Conservation (phyloP, 2,329 filamentous ascomycete species). For the Colletotrichum incanum region DNA sequence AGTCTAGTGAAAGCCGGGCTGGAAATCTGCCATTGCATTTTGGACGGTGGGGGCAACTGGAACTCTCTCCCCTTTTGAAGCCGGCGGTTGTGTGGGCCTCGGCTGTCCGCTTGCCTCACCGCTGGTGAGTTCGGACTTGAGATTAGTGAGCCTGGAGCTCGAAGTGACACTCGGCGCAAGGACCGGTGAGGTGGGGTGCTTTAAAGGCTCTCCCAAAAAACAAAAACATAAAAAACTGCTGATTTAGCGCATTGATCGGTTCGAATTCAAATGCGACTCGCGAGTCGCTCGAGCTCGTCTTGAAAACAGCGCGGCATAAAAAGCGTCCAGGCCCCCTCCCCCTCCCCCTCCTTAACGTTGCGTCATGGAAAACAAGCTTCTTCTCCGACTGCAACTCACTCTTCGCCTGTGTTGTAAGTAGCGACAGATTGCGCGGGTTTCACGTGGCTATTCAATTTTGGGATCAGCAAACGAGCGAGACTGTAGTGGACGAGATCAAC, state of each 20-base stretch:
- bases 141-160: neutral
- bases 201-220: neutral
- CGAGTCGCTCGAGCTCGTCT: constrained; percentile 18
- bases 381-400: constrained; percentile 2
- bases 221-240: no score
- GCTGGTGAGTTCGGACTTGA: neutral
- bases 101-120: neutral
- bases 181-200: constrained; percentile 25
- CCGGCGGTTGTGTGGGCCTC: constrained; percentile 4
- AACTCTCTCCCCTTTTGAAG: neutral
- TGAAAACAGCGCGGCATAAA: constrained; percentile 21
- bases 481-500: constrained; percentile 1
- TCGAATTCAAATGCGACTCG: neutral
- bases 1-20: neutral
- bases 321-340: neutral
- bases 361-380: constrained; percentile 35
- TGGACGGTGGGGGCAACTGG: neutral
- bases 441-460: neutral
- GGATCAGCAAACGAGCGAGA: neutral
- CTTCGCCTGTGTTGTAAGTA: neutral
- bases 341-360: constrained; percentile 15
- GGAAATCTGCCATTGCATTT: neutral
- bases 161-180: constrained; percentile 24
- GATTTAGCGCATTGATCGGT: constrained; percentile 31
- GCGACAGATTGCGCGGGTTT: neutral